Conservation (phyloP, 352 stramenopile species). For the Blastocystis sp. region DNA sequence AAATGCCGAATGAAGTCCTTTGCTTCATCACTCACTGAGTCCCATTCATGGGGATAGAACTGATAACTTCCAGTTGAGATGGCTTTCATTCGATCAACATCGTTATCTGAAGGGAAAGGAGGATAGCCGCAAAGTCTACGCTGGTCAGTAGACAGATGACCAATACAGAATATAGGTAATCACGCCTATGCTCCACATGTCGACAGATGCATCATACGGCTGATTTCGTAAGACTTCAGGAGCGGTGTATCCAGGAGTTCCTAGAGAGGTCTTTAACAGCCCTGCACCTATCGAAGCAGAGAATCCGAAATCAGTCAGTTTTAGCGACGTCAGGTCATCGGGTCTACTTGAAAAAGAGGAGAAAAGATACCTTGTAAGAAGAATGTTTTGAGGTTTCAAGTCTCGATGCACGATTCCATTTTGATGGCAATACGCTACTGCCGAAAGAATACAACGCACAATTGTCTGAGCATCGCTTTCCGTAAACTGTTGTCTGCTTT, state of each 20-base stretch:
- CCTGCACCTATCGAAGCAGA: slow-evolving; percentile 71
- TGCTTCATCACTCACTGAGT: slow-evolving; percentile 81
- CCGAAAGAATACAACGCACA: neutral
- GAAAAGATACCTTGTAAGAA: slow-evolving; percentile 71
- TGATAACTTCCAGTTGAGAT: slow-evolving; percentile 79
- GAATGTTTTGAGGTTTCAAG: slow-evolving; percentile 91
- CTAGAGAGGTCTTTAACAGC: slow-evolving; percentile 62
- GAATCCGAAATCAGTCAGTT: slow-evolving; percentile 83
- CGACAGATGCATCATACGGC: slow-evolving; percentile 79
- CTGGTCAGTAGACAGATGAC: neutral
- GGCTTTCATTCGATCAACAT: slow-evolving; percentile 74
- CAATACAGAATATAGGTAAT: slow-evolving; percentile 80
- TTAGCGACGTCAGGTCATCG: slow-evolving; percentile 74
- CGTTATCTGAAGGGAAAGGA: slow-evolving; percentile 80
- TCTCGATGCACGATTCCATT: slow-evolving; percentile 89
- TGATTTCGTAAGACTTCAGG: slow-evolving; percentile 81
- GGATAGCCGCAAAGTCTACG: slow-evolving; percentile 77
- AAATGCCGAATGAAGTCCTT: slow-evolving; percentile 74
- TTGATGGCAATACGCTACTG: slow-evolving; percentile 85
- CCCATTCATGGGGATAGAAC: slow-evolving; percentile 84
- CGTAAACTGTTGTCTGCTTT: slow-evolving; percentile 39
- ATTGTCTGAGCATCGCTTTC: slow-evolving; percentile 20
- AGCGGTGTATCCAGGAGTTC: slow-evolving; percentile 79
- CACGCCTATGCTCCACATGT: slow-evolving; percentile 86
- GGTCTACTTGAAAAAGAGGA: slow-evolving; percentile 76